Percentiles rank a stretch among this genome's conserved stretches.
These are phyloP conservation scores for Aspergillus homomorphus DNA, from an alignment of 495 filamentous ascomycete species.

Conservation along the genomic window DNA sequence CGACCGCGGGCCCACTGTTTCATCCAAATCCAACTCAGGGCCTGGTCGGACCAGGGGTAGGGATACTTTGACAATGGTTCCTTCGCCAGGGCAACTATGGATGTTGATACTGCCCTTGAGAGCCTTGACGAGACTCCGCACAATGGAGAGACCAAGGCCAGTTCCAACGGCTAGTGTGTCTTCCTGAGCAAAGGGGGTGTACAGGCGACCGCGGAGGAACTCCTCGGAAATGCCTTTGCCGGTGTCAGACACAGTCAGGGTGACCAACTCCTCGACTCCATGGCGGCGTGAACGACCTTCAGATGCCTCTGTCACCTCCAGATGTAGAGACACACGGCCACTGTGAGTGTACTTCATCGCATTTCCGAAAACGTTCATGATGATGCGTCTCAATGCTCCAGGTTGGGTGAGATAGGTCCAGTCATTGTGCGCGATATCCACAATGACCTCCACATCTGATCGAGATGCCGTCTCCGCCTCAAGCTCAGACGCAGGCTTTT, in stretches of 20 bases:
- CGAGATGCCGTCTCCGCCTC: conserved; percentile 9
- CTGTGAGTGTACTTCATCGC: conserved; percentile 73
- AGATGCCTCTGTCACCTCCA: conserved; percentile 46
- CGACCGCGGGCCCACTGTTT: conserved; percentile 17
- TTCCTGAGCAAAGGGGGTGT: conserved; percentile 75
- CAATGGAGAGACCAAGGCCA: conserved; percentile 52
- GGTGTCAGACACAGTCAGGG: conserved; percentile 60
- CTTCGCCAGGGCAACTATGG: conserved; percentile 46
- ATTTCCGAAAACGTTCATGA: conserved; percentile 84
- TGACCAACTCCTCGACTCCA: conserved; percentile 38
- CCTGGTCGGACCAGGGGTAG: conserved; percentile 41
- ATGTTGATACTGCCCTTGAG: conserved; percentile 53
- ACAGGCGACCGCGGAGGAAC: conserved; percentile 65
- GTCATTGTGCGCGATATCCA: conserved; percentile 60
- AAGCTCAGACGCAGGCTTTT: conserved; percentile 5
- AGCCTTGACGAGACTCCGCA: conserved; percentile 52
- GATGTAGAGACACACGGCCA: conserved; percentile 61
- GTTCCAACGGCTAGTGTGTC: conserved; percentile 57
- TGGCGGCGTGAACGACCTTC: conserved; percentile 33
- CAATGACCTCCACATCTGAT: conserved; percentile 51
- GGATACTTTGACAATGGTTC: conserved; percentile 50
- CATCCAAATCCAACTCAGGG: conserved; percentile 23
- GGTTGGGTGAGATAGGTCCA: conserved; percentile 68
- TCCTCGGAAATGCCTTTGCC: conserved; percentile 73
- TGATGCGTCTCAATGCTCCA: conserved; percentile 67